Conservation (phyloP, 441 rosid species). For the Capsella rubella region DNA sequence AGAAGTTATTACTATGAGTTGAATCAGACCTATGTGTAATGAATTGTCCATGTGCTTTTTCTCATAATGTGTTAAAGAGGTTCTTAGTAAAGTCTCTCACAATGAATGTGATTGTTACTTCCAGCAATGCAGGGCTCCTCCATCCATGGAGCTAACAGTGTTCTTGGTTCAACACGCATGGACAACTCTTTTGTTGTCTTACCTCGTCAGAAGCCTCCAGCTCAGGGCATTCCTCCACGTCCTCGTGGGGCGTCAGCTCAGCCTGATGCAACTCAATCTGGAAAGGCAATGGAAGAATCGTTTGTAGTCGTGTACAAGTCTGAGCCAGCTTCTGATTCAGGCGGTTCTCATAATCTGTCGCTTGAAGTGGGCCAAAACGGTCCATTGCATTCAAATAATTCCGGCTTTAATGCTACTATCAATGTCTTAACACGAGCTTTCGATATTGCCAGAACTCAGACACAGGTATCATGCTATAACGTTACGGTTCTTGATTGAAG, state of each 20-base stretch:
- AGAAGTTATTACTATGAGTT: no score
- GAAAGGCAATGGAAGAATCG: conserved; percentile 95
- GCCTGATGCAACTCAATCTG: conserved; percentile 64
- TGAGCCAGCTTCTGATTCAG: conserved; percentile 80
- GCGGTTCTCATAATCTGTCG: conserved; percentile 49
- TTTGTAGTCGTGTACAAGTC: conserved; percentile 91
- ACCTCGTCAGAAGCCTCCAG: conserved; percentile 73
- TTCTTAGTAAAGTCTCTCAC: no score
- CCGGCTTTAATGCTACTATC: conserved; percentile 83
- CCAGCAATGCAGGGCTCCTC: conserved; percentile 64
- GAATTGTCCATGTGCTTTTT: no score
- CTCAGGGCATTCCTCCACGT: conserved; percentile 78
- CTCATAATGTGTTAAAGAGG: no score
- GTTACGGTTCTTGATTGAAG: neutral
- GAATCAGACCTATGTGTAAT: no score
- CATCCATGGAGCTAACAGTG: conserved; percentile 64
- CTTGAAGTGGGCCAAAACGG: conserved; percentile 67
- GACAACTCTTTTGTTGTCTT: conserved; percentile 94
- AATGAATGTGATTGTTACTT: conserved; percentile 22
- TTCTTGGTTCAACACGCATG: conserved; percentile 82
- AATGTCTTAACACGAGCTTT: conserved; percentile 81
- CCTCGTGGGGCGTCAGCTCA: conserved; percentile 48
- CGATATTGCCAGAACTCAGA: conserved; percentile 87
- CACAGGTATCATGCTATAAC: conserved; percentile 61
- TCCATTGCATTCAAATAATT: conserved; percentile 69